These are phyloP conservation scores for Coemansia sp. DNA, from an alignment of 192 early-diverging fungal genomes.

Conservation along the genomic window DNA sequence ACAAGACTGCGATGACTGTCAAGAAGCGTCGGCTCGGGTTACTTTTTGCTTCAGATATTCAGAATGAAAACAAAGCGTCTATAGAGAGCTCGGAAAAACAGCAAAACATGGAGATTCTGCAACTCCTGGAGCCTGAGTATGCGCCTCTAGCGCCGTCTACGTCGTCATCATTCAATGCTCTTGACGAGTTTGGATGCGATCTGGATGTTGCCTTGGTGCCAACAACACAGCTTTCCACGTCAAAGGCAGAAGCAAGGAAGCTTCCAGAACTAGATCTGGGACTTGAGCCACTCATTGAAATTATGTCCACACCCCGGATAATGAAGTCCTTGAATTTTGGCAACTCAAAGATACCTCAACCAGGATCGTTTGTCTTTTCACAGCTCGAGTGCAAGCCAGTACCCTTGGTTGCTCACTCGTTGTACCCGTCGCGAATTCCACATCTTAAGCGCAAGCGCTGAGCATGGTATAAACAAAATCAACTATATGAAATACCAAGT, in stretches of 20 bases:
- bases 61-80: neutral
- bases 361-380: neutral
- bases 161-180: conserved; percentile 15
- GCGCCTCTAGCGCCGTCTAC: conserved; percentile 8
- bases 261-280: conserved; percentile 26
- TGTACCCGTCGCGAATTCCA: conserved; percentile 47
- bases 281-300: conserved; percentile 24
- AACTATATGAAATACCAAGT: neutral
- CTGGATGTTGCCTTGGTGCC: conserved; percentile 36
- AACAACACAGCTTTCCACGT: conserved; percentile 25
- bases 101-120: neutral
- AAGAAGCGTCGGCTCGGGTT: conserved; percentile 25
- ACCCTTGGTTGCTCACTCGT: conserved; percentile 24
- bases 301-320: conserved; percentile 3
- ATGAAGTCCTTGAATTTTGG: neutral
- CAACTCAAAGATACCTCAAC: conserved; percentile 10
- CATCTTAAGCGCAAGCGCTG: conserved; percentile 51
- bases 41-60: conserved; percentile 22
- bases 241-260: conserved; percentile 6
- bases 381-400: conserved; percentile 15
- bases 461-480: neutral
- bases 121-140: conserved; percentile 45
- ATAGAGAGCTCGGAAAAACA: neutral
- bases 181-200: conserved; percentile 38
- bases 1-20: neutral